phyloP scores from a whole-genome alignment of 1,284 basidiomycete species.

The Puccinia sorghi region DNA sequence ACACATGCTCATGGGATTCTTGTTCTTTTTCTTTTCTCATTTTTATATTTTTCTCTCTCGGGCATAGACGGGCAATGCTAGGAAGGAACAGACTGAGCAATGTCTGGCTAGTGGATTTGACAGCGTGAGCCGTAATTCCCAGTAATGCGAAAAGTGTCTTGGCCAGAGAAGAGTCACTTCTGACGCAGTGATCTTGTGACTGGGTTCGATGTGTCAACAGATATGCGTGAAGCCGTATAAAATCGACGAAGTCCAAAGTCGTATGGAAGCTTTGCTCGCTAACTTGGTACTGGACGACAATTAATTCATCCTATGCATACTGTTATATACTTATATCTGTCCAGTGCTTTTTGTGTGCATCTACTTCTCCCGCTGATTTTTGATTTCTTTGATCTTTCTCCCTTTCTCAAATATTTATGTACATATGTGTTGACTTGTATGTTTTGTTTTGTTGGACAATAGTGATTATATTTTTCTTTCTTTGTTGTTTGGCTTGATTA shows the following conservation, averaged over 20 bases:
- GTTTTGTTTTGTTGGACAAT: no score
- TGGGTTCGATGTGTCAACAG: not conserved
- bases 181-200: not conserved
- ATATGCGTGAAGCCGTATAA: conserved; percentile 49
- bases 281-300: conserved; percentile 14
- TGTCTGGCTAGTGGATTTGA: conserved; percentile 44
- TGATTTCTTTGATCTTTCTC: no score
- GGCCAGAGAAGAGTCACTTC: not conserved
- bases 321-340: not conserved
- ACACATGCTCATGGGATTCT: not conserved
- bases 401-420: no score
- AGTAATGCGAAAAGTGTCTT: not conserved
- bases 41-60: not conserved
- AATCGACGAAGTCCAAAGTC: conserved; percentile 44
- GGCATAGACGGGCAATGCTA: conserved; percentile 38
- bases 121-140: conserved; percentile 16
- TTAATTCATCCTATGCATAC: not conserved
- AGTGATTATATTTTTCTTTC: no score
- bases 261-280: conserved; percentile 43
- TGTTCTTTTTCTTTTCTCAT: not conserved
- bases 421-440: no score
- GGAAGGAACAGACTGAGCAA: conserved; percentile 49
- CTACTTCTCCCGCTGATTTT: not conserved
- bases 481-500: no score
- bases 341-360: not conserved